Evolutionary conservation across 2,329 filamentous ascomycete species (phyloP), one percentile per base, ranked within the genome.

Genomic region (Nigrospora sphaerica): DNA sequence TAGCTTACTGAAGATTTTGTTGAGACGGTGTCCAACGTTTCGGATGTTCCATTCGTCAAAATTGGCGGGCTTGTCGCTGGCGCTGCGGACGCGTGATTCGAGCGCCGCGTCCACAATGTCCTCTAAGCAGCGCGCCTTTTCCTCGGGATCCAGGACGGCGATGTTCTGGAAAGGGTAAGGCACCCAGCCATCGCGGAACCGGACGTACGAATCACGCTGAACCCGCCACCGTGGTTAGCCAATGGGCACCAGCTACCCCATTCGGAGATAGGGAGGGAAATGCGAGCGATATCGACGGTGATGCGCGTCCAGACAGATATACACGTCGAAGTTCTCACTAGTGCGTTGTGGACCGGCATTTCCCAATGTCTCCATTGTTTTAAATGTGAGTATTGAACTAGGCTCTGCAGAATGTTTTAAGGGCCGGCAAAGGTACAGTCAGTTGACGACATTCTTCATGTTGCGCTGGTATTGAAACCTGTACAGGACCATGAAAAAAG

Each of bases 101-200:
- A 97, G 69, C 48, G 93, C 87, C 52, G 93, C 88, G 67, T 98
- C 92, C 57, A 98, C 96, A 75, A 98, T 82, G 55, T 91, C 91
- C 57, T 97, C 89, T 60, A 98, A 85, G 69, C 89, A 95, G 64
- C 80, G 85, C 55, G 95, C 90, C 74, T 97, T 90, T 62, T 98
- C 93, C 57, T 96, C 89, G 77, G 96, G 95, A 67, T 89, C 86
- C 63, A 98, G 74, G 83, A 96, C 92, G 61, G 92, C 95, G 66
- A 98, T 92, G 83, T 97, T 98, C 77, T 98, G 93, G 84, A 98
- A 96, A 53, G 93, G 93, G 73, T 98, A 98, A 44, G 92, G 92
- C 48, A 98, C 92, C 93, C 93, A 98, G 64, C 89, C 78, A 56
- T 79, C 78, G 82, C 95, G 91, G 85, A 90, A 96, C 64, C 93